Evolutionary conservation across 495 filamentous ascomycete genomes (phyloP), one percentile per base, ranked within the genome.

Genomic region (Xylaria curta): DNA sequence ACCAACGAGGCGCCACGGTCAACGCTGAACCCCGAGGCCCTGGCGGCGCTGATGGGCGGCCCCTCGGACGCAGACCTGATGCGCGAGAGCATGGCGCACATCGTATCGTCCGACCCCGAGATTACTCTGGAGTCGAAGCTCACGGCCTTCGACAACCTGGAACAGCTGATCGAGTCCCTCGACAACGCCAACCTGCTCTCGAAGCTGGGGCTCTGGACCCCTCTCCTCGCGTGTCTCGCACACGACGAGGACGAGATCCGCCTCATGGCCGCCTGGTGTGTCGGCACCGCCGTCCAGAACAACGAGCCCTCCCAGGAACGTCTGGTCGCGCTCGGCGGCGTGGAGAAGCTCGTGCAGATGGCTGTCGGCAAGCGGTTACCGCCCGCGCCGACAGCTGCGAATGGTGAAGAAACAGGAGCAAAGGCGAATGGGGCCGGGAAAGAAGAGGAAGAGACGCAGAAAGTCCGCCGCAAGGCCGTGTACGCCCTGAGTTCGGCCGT

Each of bases 141-240:
- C 47, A 89, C 89, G 60, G 97, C 97, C 40, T 97, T 98, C 81
- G 96, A 99, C 86, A 97, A 98, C 84, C 92, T 98, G 64, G 94
- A 98, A 83, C 91, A 97, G 79, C 84, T 98, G 51, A 90, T 98
- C 74, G 96, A 97, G 84, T 87, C 85, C 49, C 87, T 98, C 71
- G 96, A 99, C 84, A 99, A 98, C 82, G 94, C 96, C 59, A 98
- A 97, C 84, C 95, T 97, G 79, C 84, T 97, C 66, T 90, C 90
- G 59, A 86, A 87, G 8, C 83, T 97, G 19, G 87, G 87, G 8
- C 82, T 98, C 60, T 99, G 96, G 96, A 85, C 87, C 8, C 93
- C 93, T 24, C 82, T 99, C 60, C 84, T 97, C 8, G 75, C 82
- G 2, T 86, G 93, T 51, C 85, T 99, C 21, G 78, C 83, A 56